Evolutionary conservation across 257 asterid genomes (phyloP).

Genomic region (Jasminum sambac): DNA sequence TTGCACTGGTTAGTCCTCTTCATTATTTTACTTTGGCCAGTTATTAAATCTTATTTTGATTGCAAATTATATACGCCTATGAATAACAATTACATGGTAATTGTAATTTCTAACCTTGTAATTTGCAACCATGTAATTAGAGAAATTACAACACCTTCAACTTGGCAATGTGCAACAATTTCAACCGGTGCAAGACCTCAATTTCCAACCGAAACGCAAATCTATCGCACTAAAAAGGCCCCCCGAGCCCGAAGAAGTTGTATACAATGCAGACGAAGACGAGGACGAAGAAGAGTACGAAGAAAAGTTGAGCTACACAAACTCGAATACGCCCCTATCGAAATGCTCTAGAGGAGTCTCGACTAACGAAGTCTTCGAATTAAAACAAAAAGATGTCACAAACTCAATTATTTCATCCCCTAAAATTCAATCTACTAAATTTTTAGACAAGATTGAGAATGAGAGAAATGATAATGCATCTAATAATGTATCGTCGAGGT

Average conservation of each 20-base stretch:
- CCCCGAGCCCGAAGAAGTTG: conserved; percentile 29
- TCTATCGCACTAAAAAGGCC: conserved; percentile 28
- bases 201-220: conserved; percentile 39
- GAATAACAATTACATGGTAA: not conserved
- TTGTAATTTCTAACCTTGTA: not conserved
- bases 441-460: not conserved
- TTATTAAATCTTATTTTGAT: not conserved
- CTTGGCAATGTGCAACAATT: conserved; percentile 20
- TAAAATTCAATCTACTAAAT: conserved; percentile 40
- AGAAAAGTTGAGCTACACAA: conserved; percentile 35
- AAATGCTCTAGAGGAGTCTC: conserved; percentile 63
- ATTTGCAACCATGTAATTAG: conserved; percentile 28
- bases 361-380: conserved; percentile 46
- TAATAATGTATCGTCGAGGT: conserved; percentile 31
- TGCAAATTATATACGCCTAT: not conserved
- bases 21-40: not conserved
- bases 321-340: conserved; percentile 24
- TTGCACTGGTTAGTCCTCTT: conserved; percentile 40
- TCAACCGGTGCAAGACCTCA: conserved; percentile 21
- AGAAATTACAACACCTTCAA: conserved; percentile 48
- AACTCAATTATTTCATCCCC: conserved; percentile 44
- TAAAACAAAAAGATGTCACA: conserved; percentile 21
- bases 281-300: conserved; percentile 33
- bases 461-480: conserved; percentile 13
- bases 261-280: conserved; percentile 20